Evolutionary conservation across 2,329 filamentous ascomycete genomes (phyloP).

Genomic region (Aureobasidium subglaciale): DNA sequence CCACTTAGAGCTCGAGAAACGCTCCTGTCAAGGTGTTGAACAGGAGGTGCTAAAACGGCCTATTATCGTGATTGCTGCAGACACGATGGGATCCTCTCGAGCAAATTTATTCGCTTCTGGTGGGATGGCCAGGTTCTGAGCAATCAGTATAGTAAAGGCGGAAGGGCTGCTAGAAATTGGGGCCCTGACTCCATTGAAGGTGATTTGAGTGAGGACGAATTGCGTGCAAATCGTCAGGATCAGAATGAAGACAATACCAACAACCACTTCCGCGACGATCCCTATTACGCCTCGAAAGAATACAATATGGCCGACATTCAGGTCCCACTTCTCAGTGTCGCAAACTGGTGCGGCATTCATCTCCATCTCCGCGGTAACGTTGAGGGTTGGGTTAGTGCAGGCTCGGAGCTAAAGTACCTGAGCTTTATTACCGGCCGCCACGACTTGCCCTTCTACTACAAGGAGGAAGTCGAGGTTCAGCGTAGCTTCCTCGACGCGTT

Average conservation of each 20-base stretch:
- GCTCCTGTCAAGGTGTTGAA: too few species aligned
- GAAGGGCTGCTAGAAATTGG: conserved; percentile 44
- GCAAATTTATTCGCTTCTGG: conserved; percentile 51
- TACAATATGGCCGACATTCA: conserved; percentile 58
- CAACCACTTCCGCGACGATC: conserved; percentile 49
- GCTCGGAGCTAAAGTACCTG: conserved; percentile 59
- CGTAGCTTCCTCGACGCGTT: conserved; percentile 62
- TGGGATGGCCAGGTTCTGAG: conserved; percentile 59
- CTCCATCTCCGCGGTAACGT: conserved; percentile 63
- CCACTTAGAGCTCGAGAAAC: too few species aligned
- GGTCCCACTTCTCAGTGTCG: conserved; percentile 58
- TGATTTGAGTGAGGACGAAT: conserved; percentile 46
- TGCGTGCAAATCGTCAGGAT: conserved; percentile 38
- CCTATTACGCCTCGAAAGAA: conserved; percentile 57
- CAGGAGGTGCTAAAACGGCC: too few species aligned
- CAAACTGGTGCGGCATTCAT: conserved; percentile 63
- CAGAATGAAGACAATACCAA: conserved; percentile 35
- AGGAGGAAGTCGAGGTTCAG: conserved; percentile 59
- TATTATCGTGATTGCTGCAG: conserved; percentile 40
- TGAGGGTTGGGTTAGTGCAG: conserved; percentile 54
- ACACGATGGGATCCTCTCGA: conserved; percentile 32
- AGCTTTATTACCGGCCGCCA: conserved; percentile 62
- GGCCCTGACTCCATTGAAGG: conserved; percentile 51
- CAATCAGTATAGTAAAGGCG: conserved; percentile 58
- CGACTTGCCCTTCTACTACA: conserved; percentile 64